Evolutionary conservation across 2,329 filamentous ascomycete genomes (phyloP).

Genomic region (Colletotrichum sp.): DNA sequence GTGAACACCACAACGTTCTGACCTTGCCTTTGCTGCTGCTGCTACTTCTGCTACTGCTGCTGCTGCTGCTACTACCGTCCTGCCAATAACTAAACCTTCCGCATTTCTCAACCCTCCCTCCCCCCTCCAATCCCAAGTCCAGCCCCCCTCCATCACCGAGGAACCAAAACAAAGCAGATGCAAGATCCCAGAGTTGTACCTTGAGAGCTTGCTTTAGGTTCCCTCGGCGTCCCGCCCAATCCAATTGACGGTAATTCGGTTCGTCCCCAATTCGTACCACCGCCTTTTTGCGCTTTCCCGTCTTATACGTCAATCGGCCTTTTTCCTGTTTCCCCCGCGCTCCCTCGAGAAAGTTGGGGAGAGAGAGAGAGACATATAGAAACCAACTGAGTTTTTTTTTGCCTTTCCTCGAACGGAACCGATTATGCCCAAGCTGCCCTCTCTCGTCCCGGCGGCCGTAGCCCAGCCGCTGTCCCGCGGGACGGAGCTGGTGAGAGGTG

Average conservation of each 20-base stretch:
- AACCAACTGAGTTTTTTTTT: background rate
- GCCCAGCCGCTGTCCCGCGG: constrained; percentile 42
- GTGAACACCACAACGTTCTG: background rate
- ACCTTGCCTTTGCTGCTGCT: background rate
- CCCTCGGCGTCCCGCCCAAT: constrained; percentile 1
- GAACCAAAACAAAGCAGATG: background rate
- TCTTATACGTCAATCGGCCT: background rate
- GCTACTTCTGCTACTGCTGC: background rate
- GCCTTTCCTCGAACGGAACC: background rate
- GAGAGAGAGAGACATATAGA: background rate
- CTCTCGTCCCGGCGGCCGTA: constrained; percentile 39
- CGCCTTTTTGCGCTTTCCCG: background rate
- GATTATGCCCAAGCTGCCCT: constrained; percentile 29
- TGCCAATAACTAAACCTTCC: background rate
- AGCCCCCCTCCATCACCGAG: constrained; percentile 5
- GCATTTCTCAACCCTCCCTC: constrained; percentile 4
- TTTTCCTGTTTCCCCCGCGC: background rate
- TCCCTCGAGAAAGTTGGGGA: background rate
- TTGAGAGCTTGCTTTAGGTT: constrained; percentile 15
- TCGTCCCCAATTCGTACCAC: background rate
- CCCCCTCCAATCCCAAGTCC: background rate
- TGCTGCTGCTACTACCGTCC: background rate
- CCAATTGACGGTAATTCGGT: constrained; percentile 12
- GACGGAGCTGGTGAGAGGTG: constrained; percentile 44
- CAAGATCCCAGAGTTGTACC: constrained; percentile 3